Conservation (phyloP, 2,329 filamentous ascomycete genomes). For the Colletotrichum australisinense region DNA sequence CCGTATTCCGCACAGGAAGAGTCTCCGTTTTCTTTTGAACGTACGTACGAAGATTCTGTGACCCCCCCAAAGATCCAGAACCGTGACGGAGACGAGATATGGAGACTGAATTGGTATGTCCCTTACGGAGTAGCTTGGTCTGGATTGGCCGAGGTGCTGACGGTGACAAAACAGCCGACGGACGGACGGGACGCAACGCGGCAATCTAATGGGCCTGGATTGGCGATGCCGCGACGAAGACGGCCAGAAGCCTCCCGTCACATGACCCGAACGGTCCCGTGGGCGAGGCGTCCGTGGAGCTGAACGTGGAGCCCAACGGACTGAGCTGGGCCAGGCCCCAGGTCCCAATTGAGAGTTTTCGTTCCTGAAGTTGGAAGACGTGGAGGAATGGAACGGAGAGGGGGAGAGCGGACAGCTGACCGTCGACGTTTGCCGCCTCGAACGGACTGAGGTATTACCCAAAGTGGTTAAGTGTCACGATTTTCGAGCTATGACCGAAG, state of each 20-base stretch:
- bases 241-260: neutral
- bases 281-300: neutral
- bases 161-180: neutral
- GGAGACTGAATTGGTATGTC: too few relatives aligned
- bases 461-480: rapidly evolving
- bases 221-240: neutral
- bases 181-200: neutral
- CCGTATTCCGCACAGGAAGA: neutral
- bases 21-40: neutral
- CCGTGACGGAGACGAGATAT: neutral
- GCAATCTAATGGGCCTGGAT: neutral
- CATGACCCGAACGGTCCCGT: conserved; percentile 21
- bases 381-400: conserved; percentile 19
- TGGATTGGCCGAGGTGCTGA: neutral
- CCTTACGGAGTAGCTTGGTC: too few relatives aligned
- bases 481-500: rapidly evolving
- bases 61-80: neutral
- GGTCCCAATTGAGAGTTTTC: neutral
- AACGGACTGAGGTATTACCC: neutral
- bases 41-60: neutral
- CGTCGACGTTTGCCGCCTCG: conserved; percentile 4
- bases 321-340: conserved; percentile 23
- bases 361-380: conserved; percentile 9
- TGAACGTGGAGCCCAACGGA: conserved; percentile 1
- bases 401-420: conserved; percentile 20